phyloP scores from a whole-genome alignment of 106 monocot species.

The Acanthochlamys bracteata region DNA sequence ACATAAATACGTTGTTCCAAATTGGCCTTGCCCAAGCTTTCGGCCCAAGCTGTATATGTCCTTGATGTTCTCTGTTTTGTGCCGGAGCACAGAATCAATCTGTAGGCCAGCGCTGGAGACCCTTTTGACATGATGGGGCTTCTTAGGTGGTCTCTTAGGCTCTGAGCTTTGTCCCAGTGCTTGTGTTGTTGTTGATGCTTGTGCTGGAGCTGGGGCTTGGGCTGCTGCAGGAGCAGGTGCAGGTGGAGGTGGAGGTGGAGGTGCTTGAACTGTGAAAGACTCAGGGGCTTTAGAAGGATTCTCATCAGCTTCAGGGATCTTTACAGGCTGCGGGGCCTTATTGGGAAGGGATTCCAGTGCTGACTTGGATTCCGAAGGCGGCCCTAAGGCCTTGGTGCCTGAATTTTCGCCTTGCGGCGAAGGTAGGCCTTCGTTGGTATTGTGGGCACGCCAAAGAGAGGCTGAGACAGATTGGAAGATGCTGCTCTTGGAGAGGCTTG shows the following conservation, averaged over 20 bases:
- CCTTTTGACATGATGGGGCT: constrained; percentile 4
- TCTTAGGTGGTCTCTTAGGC: neutral
- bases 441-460: constrained; percentile 1
- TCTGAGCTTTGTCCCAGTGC: neutral
- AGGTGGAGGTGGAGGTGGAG: neutral
- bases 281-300: neutral
- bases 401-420: neutral
- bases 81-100: neutral
- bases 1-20: neutral
- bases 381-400: neutral
- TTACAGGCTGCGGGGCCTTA: neutral
- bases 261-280: neutral
- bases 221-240: too few species aligned
- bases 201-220: neutral
- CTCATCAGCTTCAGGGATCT: neutral
- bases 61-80: neutral
- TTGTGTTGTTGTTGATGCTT: neutral
- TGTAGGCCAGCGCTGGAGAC: neutral
- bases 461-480: constrained; percentile 1
- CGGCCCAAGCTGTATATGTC: constrained; percentile 3
- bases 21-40: constrained; percentile 5
- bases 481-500: neutral
- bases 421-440: neutral
- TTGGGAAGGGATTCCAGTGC: neutral
- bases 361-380: neutral